A percentile compares a stretch with the other conserved stretches of the same genome.
phyloP scores from a whole-genome alignment of 2,329 filamentous ascomycete genomes.

The Aspergillus persii region DNA sequence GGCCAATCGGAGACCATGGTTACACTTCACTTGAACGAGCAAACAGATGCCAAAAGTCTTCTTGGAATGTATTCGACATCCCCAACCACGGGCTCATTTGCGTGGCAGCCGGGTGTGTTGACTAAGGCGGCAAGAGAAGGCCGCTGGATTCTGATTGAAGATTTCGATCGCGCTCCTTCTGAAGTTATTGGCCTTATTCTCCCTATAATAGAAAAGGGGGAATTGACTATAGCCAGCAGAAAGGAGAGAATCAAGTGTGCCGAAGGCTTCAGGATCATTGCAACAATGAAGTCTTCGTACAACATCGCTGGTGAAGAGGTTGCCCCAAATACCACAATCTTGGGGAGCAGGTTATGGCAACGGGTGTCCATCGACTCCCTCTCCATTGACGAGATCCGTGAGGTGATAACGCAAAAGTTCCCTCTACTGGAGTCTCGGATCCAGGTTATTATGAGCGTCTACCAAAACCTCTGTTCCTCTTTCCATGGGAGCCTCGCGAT shows the following conservation, averaged over 20 bases:
- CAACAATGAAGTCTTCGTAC: conserved; percentile 73
- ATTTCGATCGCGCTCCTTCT: conserved; percentile 89
- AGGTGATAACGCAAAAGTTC: conserved; percentile 70
- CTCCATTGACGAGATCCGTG: conserved; percentile 65
- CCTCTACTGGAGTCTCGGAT: conserved; percentile 63
- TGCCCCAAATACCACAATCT: conserved; percentile 64
- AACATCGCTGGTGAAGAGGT: conserved; percentile 69
- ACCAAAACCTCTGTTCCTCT: conserved; percentile 43
- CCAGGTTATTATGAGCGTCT: conserved; percentile 57
- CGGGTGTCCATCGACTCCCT: conserved; percentile 68
- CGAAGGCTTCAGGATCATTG: conserved; percentile 84
- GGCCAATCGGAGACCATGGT: conserved; percentile 81
- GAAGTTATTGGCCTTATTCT: conserved; percentile 92
- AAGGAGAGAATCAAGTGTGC: conserved; percentile 82
- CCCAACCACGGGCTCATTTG: conserved; percentile 81
- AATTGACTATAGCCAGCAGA: conserved; percentile 83
- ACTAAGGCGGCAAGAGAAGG: conserved; percentile 93
- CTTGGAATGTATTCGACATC: conserved; percentile 92
- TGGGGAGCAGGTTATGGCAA: conserved; percentile 86
- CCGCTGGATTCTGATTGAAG: conserved; percentile 95
- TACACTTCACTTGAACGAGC: conserved; percentile 93
- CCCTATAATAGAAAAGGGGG: conserved; percentile 87
- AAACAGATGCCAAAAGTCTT: conserved; percentile 95
- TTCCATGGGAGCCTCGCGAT: conserved; percentile 39
- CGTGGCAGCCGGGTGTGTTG: conserved; percentile 87